Conservation (phyloP, 2,329 filamentous ascomycete species). For the Fusarium piperis region DNA sequence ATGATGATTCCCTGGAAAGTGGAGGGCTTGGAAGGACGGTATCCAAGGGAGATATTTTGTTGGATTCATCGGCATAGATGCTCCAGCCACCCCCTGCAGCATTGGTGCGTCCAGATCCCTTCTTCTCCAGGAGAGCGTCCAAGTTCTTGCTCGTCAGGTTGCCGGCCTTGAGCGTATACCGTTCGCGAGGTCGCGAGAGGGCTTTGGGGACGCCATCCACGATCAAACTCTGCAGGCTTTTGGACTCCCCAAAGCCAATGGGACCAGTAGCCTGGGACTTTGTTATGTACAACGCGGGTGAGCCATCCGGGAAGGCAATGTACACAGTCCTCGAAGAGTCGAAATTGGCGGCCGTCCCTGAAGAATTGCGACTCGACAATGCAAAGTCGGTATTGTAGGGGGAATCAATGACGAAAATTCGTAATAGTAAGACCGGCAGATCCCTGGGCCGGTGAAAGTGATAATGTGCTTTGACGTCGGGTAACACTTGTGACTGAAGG, state of each 20-base stretch:
- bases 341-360: conserved; percentile 55
- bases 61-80: conserved; percentile 75
- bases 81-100: conserved; percentile 81
- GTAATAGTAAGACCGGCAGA: conserved; percentile 77
- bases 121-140: conserved; percentile 72
- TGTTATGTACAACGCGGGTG: conserved; percentile 77
- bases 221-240: conserved; percentile 75
- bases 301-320: conserved; percentile 83
- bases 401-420: conserved; percentile 82
- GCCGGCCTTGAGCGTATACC: conserved; percentile 75
- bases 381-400: conserved; percentile 76
- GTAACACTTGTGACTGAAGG: conserved; percentile 77
- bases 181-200: conserved; percentile 76
- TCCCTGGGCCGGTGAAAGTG: conserved; percentile 77
- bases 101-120: conserved; percentile 76
- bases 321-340: conserved; percentile 79
- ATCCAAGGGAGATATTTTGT: conserved; percentile 65
- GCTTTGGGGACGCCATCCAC: conserved; percentile 85
- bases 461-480: conserved; percentile 86
- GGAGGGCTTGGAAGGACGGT: conserved; percentile 59
- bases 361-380: conserved; percentile 46
- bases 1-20: conserved; percentile 48
- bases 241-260: conserved; percentile 60
- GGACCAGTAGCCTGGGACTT: conserved; percentile 58
- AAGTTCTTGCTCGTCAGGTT: conserved; percentile 78